phyloP scores from a whole-genome alignment of 1,139 yeast genomes.

The Kodamaea sp. region DNA sequence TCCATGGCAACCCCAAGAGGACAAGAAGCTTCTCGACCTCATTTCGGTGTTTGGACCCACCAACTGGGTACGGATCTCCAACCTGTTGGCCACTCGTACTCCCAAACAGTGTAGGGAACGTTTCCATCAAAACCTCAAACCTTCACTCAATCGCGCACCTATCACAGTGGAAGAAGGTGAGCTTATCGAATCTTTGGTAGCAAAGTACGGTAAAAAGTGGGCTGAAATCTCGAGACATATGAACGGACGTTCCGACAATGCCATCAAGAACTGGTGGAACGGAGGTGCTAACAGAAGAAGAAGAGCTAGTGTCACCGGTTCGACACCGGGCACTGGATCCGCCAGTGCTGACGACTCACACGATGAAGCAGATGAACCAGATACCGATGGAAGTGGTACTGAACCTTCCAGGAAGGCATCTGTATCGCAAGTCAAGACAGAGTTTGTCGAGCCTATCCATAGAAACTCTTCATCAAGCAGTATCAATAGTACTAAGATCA shows the following conservation, averaged over 20 bases:
- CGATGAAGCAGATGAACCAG: not conserved
- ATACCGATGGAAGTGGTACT: not conserved
- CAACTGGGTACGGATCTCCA: slow-evolving; percentile 88
- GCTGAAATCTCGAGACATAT: slow-evolving; percentile 90
- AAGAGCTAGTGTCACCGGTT: slow-evolving; percentile 37
- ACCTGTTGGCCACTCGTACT: slow-evolving; percentile 70
- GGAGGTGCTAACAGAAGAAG: slow-evolving; percentile 85
- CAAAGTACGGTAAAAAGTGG: slow-evolving; percentile 86
- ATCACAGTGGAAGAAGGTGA: slow-evolving; percentile 84
- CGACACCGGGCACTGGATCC: slow-evolving; percentile 1
- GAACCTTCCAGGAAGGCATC: slow-evolving; percentile 2
- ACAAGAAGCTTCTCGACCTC: slow-evolving; percentile 66
- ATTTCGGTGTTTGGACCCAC: slow-evolving; percentile 78
- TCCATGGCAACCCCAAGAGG: slow-evolving; percentile 91
- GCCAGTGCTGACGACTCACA: not conserved
- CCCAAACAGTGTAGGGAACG: slow-evolving; percentile 94
- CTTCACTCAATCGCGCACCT: slow-evolving; percentile 77
- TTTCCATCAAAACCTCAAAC: slow-evolving; percentile 89
- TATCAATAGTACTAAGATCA: not conserved
- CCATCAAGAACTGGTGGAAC: slow-evolving; percentile 96
- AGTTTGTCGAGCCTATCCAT: slow-evolving; percentile 1
- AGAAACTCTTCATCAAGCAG: slow-evolving; percentile 3
- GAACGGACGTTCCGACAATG: slow-evolving; percentile 85
- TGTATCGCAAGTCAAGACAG: not conserved
- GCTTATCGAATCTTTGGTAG: slow-evolving; percentile 76